A percentile compares a stretch with the other conserved stretches of the same genome.
Conservation (phyloP, 2,329 filamentous ascomycete genomes). For the Sclerotinia trifoliorum region DNA sequence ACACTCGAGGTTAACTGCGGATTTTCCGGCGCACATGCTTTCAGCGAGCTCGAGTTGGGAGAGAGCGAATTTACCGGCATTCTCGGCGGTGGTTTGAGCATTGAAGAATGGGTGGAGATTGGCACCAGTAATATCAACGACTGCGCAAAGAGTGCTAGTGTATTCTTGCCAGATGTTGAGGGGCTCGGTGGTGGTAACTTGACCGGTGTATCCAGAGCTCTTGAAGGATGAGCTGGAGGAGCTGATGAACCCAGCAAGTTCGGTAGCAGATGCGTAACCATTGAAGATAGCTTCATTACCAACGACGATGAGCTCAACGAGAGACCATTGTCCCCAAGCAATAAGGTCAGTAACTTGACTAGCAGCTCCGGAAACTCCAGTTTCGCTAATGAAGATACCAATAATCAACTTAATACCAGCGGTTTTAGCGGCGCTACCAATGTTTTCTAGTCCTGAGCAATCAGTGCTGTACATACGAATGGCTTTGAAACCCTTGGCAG, state of each 20-base stretch:
- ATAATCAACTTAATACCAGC: constrained; percentile 77
- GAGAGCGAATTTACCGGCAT: constrained; percentile 75
- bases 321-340: constrained; percentile 69
- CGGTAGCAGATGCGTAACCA: constrained; percentile 59
- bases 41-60: constrained; percentile 70
- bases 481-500: constrained; percentile 63
- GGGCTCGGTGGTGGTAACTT: constrained; percentile 83
- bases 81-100: constrained; percentile 56
- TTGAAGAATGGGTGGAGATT: constrained; percentile 98
- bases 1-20: constrained; percentile 80
- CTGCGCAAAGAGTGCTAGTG: constrained; percentile 62
- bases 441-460: constrained; percentile 75
- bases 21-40: constrained; percentile 67
- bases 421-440: constrained; percentile 66
- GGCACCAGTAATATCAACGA: constrained; percentile 75
- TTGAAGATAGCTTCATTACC: constrained; percentile 91
- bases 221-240: constrained; percentile 63
- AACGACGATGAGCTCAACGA: constrained; percentile 77
- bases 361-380: constrained; percentile 57
- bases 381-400: constrained; percentile 78
- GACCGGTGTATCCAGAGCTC: constrained; percentile 66
- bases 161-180: constrained; percentile 71
- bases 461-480: constrained; percentile 90
- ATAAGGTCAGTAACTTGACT: constrained; percentile 71
- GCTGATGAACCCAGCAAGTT: constrained; percentile 70